A percentile compares a stretch with the other conserved stretches of the same genome.
Evolutionary conservation across 768 basidiomycete species (phyloP).

Genomic region (Leccinum longicurvipes): DNA sequence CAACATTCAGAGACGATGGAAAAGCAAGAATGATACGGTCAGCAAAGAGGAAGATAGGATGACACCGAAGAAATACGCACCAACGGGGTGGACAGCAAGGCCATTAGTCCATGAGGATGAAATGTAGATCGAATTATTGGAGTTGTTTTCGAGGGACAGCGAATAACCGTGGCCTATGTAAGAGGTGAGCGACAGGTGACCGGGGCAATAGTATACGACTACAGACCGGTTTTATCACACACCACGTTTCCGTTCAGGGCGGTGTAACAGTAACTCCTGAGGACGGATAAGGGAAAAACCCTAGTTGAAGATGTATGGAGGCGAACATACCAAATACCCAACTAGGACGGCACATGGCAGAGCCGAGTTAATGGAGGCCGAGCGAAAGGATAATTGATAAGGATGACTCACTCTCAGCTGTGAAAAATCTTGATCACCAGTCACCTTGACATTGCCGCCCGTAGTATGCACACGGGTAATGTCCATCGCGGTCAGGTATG

Average conservation of each 20-base stretch:
- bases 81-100: slow-evolving; percentile 71
- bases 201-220: neutral
- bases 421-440: slow-evolving; percentile 29
- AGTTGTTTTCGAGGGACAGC: slow-evolving; percentile 29
- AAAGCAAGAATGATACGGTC: slow-evolving; percentile 12
- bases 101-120: slow-evolving; percentile 67
- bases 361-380: neutral
- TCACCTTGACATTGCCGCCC: slow-evolving; percentile 26
- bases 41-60: neutral
- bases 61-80: slow-evolving; percentile 37
- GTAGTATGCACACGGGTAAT: slow-evolving; percentile 61
- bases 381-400: neutral
- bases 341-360: slow-evolving; percentile 35
- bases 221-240: slow-evolving; percentile 48
- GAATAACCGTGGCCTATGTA: slow-evolving; percentile 54
- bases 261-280: slow-evolving; percentile 63
- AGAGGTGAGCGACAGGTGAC: neutral
- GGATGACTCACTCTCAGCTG: slow-evolving; percentile 53
- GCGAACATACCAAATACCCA: slow-evolving; percentile 64
- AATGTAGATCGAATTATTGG: slow-evolving; percentile 37
- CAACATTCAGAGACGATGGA: neutral
- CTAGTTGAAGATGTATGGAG: neutral
- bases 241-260: slow-evolving; percentile 33
- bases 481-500: slow-evolving; percentile 64
- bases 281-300: slow-evolving; percentile 3